Conservation (phyloP, 1,284 basidiomycete genomes). For the Moesziomyces globuligerus region DNA sequence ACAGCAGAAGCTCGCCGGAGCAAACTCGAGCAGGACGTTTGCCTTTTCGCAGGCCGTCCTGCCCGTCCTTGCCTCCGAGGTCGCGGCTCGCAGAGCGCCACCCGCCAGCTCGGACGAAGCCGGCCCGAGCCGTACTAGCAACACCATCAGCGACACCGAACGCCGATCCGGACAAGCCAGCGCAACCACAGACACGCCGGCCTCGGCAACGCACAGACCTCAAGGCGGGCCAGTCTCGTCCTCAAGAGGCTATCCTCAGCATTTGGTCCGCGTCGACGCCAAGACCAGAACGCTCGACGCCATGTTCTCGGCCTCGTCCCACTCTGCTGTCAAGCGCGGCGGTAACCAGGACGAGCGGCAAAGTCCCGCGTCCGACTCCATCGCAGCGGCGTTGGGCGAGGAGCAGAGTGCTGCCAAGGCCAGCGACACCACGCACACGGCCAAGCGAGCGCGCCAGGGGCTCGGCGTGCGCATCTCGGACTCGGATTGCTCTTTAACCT, state of each 20-base stretch:
- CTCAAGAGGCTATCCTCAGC: conserved; percentile 74
- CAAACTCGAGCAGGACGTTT: conserved; percentile 62
- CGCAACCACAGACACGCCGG: neutral
- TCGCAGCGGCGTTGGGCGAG: conserved; percentile 7
- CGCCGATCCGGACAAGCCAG: too few species aligned
- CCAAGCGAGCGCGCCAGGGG: conserved; percentile 16
- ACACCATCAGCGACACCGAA: conserved; percentile 22
- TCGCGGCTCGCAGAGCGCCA: neutral
- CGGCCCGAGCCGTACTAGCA: conserved; percentile 3
- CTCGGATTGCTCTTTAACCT: conserved; percentile 81
- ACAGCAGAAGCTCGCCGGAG: conserved; percentile 41
- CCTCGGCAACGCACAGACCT: neutral
- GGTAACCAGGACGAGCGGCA: neutral
- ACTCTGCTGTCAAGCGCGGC: conserved; percentile 22
- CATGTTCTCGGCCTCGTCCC: conserved; percentile 66
- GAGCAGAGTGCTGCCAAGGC: conserved; percentile 1
- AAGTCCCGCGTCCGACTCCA: conserved; percentile 1
- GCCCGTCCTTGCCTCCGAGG: conserved; percentile 25
- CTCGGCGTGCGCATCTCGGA: conserved; percentile 74
- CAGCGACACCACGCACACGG: neutral
- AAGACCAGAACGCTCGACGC: conserved; percentile 90
- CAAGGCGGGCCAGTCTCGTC: conserved; percentile 16
- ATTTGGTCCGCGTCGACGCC: conserved; percentile 90
- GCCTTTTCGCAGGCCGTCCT: conserved; percentile 44
- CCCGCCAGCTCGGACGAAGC: neutral